Evolutionary conservation across 78 protist species (phyloP).

Genomic region (Dictyostelium intermedium): DNA sequence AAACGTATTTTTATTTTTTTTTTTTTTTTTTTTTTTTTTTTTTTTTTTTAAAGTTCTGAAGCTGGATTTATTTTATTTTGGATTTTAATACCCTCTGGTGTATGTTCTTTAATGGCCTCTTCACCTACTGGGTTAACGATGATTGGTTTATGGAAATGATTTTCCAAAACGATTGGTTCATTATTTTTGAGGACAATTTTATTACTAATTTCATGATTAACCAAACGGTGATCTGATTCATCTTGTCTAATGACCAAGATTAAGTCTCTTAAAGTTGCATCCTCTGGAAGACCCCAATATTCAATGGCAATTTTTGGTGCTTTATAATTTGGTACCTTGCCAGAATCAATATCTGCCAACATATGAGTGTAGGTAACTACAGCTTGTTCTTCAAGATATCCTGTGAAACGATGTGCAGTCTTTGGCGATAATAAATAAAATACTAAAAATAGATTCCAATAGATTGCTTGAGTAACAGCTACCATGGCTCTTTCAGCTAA

Average conservation of each 20-base stretch:
- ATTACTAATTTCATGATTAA: conserved; percentile 86
- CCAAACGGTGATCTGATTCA: conserved; percentile 88
- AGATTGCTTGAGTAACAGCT: conserved; percentile 76
- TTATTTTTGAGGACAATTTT: not conserved
- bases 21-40: not conserved
- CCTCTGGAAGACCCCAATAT: conserved; percentile 86
- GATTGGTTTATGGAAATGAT: not conserved
- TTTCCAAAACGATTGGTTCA: conserved; percentile 3
- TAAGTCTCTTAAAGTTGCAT: conserved; percentile 87
- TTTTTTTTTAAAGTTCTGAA: not conserved
- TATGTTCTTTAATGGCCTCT: not conserved
- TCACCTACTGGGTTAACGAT: not conserved
- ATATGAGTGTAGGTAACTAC: conserved; percentile 20
- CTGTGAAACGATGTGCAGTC: conserved; percentile 89
- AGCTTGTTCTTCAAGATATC: conserved; percentile 36
- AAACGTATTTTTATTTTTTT: not conserved
- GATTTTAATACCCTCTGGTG: not conserved
- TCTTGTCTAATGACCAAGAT: conserved; percentile 88
- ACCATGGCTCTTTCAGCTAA: conserved; percentile 28
- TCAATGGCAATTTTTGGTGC: conserved; percentile 89
- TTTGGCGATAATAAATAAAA: conserved; percentile 74
- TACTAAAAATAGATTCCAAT: conserved; percentile 43
- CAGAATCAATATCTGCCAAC: conserved; percentile 60
- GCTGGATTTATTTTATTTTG: not conserved
- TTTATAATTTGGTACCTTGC: conserved; percentile 21